Percentiles rank a stretch among this genome's conserved stretches.
phyloP scores from a whole-genome alignment of 257 asterid genomes.

The Scutellaria barbata region DNA sequence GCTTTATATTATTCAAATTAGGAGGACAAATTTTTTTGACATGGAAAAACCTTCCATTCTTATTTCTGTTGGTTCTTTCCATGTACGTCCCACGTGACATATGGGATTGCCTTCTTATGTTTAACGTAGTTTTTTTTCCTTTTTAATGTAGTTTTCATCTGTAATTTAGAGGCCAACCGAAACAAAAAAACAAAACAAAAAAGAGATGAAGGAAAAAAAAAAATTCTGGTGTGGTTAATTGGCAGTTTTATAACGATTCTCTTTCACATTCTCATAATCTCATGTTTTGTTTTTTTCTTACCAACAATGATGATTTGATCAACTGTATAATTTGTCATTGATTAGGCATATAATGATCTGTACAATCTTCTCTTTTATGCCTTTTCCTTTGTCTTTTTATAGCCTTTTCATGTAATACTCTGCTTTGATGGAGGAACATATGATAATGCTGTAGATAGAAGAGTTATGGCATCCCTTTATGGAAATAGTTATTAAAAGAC shows the following conservation, averaged over 20 bases:
- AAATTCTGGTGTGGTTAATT: not conserved
- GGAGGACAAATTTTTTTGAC: not conserved
- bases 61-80: conserved; percentile 12
- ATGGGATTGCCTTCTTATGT: conserved; percentile 25
- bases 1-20: conserved; percentile 2
- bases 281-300: not conserved
- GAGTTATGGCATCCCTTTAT: too few relatives aligned
- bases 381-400: not conserved
- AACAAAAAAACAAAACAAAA: not conserved
- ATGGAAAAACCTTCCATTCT: conserved; percentile 12
- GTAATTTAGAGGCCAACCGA: conserved; percentile 15
- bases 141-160: conserved; percentile 15
- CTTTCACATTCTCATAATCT: conserved; percentile 1
- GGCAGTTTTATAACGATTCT: not conserved
- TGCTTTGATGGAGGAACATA: too few relatives aligned
- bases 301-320: not conserved
- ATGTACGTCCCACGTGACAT: conserved; percentile 22
- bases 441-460: too few relatives aligned
- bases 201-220: not conserved
- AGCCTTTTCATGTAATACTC: too few relatives aligned
- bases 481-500: too few relatives aligned
- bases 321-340: conserved; percentile 19
- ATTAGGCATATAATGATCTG: conserved; percentile 1
- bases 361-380: not conserved
- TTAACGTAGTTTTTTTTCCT: not conserved